These are phyloP conservation scores for Amniculicola lignicola DNA, from an alignment of 495 filamentous ascomycete species.

Conservation along the genomic window DNA sequence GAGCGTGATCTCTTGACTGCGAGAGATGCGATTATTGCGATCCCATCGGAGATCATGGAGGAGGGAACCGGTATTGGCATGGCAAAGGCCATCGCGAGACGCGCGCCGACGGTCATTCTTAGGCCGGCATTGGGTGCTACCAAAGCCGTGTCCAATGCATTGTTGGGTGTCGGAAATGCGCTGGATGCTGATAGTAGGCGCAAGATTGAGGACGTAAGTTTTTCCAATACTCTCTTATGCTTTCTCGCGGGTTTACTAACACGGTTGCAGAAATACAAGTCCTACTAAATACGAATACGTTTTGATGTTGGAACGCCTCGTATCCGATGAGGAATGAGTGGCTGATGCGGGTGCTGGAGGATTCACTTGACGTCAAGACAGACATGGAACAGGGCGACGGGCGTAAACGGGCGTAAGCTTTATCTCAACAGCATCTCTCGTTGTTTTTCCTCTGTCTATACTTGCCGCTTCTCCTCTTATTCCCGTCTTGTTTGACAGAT, in stretches of 20 bases:
- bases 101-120: constrained; percentile 86
- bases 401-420: too few species aligned
- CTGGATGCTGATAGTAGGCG: constrained; percentile 80
- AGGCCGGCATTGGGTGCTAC: constrained; percentile 85
- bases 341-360: too few species aligned
- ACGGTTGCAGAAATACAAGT: constrained; percentile 27
- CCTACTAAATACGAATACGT: too few species aligned
- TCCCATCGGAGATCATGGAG: constrained; percentile 87
- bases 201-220: constrained; percentile 82
- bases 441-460: too few species aligned
- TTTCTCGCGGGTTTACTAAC: neutral
- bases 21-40: constrained; percentile 88
- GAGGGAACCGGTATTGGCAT: constrained; percentile 78
- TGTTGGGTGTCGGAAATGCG: constrained; percentile 91
- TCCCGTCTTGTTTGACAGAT: too few species aligned
- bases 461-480: too few species aligned
- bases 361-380: too few species aligned
- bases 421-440: too few species aligned
- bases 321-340: too few species aligned
- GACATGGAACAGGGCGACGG: too few species aligned
- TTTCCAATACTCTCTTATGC: neutral
- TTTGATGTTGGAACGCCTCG: too few species aligned
- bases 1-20: constrained; percentile 81
- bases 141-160: constrained; percentile 82
- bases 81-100: constrained; percentile 71